These are phyloP conservation scores for Drechslerella dactyloides DNA, from an alignment of 2,329 filamentous ascomycete genomes.

Conservation along the genomic window DNA sequence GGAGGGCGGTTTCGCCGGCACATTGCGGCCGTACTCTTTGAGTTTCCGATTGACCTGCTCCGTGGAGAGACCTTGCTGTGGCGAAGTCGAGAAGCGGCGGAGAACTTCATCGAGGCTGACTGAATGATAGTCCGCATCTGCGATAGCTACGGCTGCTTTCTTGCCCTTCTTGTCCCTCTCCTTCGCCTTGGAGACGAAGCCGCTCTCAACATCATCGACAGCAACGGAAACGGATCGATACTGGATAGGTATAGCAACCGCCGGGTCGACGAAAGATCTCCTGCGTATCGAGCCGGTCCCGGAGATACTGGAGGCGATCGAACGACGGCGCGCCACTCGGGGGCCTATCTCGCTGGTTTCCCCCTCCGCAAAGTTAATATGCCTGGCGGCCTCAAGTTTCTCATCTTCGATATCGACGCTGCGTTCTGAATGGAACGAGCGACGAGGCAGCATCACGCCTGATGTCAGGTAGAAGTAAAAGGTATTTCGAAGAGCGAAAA, in stretches of 20 bases:
- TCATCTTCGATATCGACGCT: slow-evolving; percentile 37
- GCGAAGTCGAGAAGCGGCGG: slow-evolving; percentile 35
- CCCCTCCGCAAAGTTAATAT: slow-evolving; percentile 28
- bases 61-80: slow-evolving; percentile 35
- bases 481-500: slow-evolving; percentile 9
- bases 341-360: slow-evolving; percentile 5
- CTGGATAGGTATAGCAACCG: slow-evolving; percentile 39
- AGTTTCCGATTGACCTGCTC: slow-evolving; percentile 53
- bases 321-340: slow-evolving; percentile 2
- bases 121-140: slow-evolving; percentile 42
- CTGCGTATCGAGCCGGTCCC: slow-evolving; percentile 26
- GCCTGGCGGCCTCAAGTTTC: slow-evolving; percentile 34
- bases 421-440: slow-evolving; percentile 42
- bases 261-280: slow-evolving; percentile 34
- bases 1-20: slow-evolving; percentile 70
- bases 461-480: slow-evolving; percentile 17
- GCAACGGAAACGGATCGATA: slow-evolving; percentile 43
- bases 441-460: slow-evolving; percentile 42
- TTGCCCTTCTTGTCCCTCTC: slow-evolving; percentile 40
- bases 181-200: slow-evolving; percentile 17
- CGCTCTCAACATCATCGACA: slow-evolving; percentile 31
- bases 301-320: slow-evolving; percentile 16
- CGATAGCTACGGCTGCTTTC: slow-evolving; percentile 37
- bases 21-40: slow-evolving; percentile 70
- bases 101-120: slow-evolving; percentile 41